A percentile compares a stretch with the other conserved stretches of the same genome.
These are phyloP conservation scores for Pseudogymnoascus sp. DNA, from an alignment of 2,329 filamentous ascomycete species.

Conservation along the genomic window DNA sequence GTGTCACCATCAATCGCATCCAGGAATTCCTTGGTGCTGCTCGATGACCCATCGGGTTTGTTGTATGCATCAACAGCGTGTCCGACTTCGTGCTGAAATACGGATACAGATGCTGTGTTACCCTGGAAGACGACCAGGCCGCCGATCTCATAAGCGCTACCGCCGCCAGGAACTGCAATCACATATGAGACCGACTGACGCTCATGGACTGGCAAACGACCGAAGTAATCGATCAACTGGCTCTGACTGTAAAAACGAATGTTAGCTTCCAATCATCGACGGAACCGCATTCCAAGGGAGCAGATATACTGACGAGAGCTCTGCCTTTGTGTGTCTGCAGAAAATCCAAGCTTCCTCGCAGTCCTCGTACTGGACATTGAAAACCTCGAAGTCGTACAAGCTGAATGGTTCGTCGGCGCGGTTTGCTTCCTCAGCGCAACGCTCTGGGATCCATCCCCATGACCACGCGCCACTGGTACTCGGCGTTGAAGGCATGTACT, in stretches of 20 bases:
- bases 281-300: not conserved
- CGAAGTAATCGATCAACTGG: constrained; percentile 17
- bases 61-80: constrained; percentile 10
- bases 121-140: constrained; percentile 18
- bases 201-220: constrained; percentile 26
- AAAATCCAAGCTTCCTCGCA: constrained; percentile 26
- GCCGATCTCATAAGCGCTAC: constrained; percentile 15
- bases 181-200: constrained; percentile 23
- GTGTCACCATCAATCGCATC: not conserved
- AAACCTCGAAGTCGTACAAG: constrained; percentile 21
- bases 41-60: not conserved
- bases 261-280: not conserved
- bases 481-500: not conserved
- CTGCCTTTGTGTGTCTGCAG: constrained; percentile 25
- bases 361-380: constrained; percentile 25
- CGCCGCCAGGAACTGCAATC: constrained; percentile 19
- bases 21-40: constrained; percentile 2
- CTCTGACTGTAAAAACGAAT: constrained; percentile 6
- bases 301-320: constrained; percentile 12
- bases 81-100: constrained; percentile 8
- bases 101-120: not conserved
- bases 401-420: constrained; percentile 7
- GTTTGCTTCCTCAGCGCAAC: not conserved
- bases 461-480: not conserved
- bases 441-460: constrained; percentile 2